Base-by-base conservation (phyloP, 2,329 filamentous ascomycete species). In the Aspergillaceae sp. region DNA sequence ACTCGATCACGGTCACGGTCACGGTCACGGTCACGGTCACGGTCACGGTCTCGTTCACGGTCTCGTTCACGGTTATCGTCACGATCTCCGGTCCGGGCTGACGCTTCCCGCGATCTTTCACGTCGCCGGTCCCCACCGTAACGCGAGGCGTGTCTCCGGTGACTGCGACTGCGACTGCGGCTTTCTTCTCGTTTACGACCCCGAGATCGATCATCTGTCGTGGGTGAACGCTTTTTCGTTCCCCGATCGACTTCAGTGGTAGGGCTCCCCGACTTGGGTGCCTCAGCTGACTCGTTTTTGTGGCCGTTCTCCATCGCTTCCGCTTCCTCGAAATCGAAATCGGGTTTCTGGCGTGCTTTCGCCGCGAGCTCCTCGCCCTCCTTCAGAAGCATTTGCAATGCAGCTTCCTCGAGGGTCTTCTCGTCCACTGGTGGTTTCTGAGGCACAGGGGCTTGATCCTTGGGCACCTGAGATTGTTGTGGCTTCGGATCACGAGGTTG, bases 331-430 rank as follows among this genome's bases (percentile, higher is more conserved):
- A 64, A 73, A 54, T 78, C 75, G 48, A 74, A 71, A 45, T 76
- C 74, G 4, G 73, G 72, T 46, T 73, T 70, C 49, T 71, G 67
- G 34, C 67, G 65, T 3, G 71, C 68, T 54, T 76, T 77, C 27
- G 74, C 74, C 6, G 75, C 73, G 50, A 76, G 66, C 51, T 75
- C 70, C 53, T 77, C 71, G 41, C 76, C 74, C 60, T 80, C 77
- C 52, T 69, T 72, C 26, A 80, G 55, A 7, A 80, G 66, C 49
- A 74, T 58, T 47, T 77, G 70, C 44, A 80, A 63, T 7, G 77
- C 77, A 34, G 74, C 68, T 50, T 76, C 73, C 54, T 80, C 77
- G 40, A 80, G 58, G 11, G 74, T 70, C 58, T 79, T 77, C 48
- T 79, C 75, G 47, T 72, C 70, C 42, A 77, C 70, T 7, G 58